Evolutionary conservation across 208 protist genomes (phyloP).

Genomic region (Histomonas meleagridis): DNA sequence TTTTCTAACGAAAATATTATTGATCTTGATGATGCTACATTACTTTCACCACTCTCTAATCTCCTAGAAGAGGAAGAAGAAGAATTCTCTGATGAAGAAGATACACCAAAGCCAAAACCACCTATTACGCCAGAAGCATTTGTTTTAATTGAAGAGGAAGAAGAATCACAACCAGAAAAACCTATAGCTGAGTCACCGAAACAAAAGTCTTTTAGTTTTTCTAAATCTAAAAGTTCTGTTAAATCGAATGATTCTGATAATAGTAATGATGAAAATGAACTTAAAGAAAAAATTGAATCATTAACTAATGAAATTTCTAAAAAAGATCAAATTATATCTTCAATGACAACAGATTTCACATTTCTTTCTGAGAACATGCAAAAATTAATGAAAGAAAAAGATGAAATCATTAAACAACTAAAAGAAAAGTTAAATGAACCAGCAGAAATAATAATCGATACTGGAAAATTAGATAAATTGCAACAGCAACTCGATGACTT

Average conservation of each 20-base stretch:
- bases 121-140: neutral
- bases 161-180: too few relatives aligned
- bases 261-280: neutral
- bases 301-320: neutral
- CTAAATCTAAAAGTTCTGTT: neutral
- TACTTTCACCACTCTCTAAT: too few relatives aligned
- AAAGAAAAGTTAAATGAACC: neutral
- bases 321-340: neutral
- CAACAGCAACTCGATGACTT: neutral
- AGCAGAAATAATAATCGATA: neutral
- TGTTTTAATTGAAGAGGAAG: neutral
- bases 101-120: neutral
- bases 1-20: neutral
- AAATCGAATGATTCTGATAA: neutral
- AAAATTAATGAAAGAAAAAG: neutral
- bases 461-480: neutral
- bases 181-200: neutral
- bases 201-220: neutral
- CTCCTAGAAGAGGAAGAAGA: too few relatives aligned
- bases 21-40: neutral
- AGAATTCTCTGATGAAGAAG: neutral
- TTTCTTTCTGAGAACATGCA: neutral
- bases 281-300: neutral
- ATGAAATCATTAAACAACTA: neutral
- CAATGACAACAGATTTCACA: neutral